These are phyloP conservation scores for Grammothele lineata DNA, from an alignment of 768 basidiomycete species.

Conservation along the genomic window DNA sequence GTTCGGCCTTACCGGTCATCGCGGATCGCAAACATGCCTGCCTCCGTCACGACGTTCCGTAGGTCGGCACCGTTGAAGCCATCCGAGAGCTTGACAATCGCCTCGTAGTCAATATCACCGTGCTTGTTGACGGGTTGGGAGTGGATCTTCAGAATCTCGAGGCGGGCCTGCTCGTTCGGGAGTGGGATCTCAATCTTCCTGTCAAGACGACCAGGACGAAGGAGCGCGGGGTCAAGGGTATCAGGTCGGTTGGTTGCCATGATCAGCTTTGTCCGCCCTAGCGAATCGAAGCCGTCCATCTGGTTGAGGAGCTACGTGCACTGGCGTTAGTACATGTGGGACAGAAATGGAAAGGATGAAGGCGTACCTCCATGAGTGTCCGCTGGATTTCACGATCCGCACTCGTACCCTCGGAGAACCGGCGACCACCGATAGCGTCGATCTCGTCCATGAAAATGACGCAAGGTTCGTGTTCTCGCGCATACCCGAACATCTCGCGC, in stretches of 20 bases:
- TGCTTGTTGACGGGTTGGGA: conserved; percentile 90
- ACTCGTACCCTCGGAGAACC: conserved; percentile 91
- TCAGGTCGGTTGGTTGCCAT: conserved; percentile 99
- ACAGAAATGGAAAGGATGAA: neutral
- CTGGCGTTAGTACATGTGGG: no score
- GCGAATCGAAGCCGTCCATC: conserved; percentile 99
- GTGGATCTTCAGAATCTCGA: conserved; percentile 98
- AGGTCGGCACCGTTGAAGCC: conserved; percentile 96
- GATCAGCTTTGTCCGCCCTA: conserved; percentile 93
- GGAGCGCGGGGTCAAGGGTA: conserved; percentile 92
- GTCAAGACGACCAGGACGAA: conserved; percentile 94
- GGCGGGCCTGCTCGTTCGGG: conserved; percentile 93
- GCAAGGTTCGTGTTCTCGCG: conserved; percentile 95
- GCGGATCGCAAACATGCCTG: conserved; percentile 98
- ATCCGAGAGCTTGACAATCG: conserved; percentile 95
- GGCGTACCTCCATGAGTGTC: conserved; percentile 89
- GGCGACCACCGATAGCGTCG: conserved; percentile 92
- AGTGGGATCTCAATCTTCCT: conserved; percentile 97
- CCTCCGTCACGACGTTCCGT: conserved; percentile 91
- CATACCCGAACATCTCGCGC: conserved; percentile 99
- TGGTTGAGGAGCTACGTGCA: conserved; percentile 81
- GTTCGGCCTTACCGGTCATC: conserved; percentile 69
- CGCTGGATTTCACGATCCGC: conserved; percentile 99
- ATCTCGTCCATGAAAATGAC: conserved; percentile 99
- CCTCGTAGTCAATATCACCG: conserved; percentile 96